Conservation (phyloP, 2,329 filamentous ascomycete species). For the Pseudogymnoascus sp. region DNA sequence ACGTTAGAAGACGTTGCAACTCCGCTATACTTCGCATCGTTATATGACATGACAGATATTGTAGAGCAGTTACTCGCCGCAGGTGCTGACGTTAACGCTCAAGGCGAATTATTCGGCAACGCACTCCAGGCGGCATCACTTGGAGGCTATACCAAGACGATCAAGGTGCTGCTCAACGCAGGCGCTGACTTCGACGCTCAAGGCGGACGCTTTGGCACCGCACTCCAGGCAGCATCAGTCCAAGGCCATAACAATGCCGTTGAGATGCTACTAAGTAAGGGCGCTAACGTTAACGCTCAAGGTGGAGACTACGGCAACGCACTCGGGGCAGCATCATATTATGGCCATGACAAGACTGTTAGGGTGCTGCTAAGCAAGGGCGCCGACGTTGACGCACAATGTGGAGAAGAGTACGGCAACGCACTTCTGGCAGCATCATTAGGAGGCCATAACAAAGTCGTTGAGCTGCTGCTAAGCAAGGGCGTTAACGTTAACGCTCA, state of each 20-base stretch:
- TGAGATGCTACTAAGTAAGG: constrained; percentile 15
- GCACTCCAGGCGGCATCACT: too few species aligned
- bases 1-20: background rate
- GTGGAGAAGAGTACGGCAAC: background rate
- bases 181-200: background rate
- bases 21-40: background rate
- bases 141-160: too few species aligned
- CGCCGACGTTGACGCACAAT: too few species aligned
- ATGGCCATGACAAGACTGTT: background rate
- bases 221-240: constrained; percentile 7
- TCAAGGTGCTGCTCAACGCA: too few species aligned
- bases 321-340: background rate
- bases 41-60: background rate
- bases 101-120: too few species aligned
- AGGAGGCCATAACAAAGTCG: background rate
- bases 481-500: constrained; percentile 12
- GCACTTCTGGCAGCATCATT: background rate
- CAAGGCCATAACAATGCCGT: too few species aligned
- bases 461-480: constrained; percentile 5
- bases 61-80: too few species aligned
- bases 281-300: constrained; percentile 15
- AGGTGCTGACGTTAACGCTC: too few species aligned
- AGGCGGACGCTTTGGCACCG: background rate
- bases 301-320: background rate
- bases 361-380: background rate